These are phyloP conservation scores for Misopates orontium DNA, from an alignment of 257 asterid species.

Conservation along the genomic window DNA sequence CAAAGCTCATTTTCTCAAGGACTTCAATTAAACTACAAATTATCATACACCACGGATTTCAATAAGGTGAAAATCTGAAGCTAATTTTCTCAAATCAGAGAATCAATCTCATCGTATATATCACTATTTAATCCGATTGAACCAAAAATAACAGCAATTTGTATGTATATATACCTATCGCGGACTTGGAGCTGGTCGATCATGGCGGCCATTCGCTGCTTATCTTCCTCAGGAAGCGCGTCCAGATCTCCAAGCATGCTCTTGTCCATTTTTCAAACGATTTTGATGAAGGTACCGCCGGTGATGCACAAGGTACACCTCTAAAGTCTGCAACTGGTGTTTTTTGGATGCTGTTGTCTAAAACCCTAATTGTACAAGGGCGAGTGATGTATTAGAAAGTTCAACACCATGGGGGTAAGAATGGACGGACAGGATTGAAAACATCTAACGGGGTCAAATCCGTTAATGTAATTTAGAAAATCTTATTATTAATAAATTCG, in stretches of 20 bases:
- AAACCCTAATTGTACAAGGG: constrained; percentile 31
- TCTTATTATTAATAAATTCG: too few species aligned
- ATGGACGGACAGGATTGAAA: constrained; percentile 20
- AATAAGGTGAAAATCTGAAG: too few species aligned
- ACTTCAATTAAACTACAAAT: too few species aligned
- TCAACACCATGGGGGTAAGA: neutral
- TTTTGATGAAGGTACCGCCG: constrained; percentile 15
- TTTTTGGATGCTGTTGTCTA: neutral
- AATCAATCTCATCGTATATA: too few species aligned
- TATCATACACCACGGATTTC: too few species aligned
- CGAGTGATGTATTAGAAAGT: neutral
- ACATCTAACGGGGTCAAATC: constrained; percentile 5
- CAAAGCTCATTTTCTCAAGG: too few species aligned
- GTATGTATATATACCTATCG: constrained; percentile 46
- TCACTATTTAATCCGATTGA: neutral
- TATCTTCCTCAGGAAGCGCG: constrained; percentile 62
- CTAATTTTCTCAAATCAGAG: too few species aligned
- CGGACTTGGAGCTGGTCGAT: constrained; percentile 78
- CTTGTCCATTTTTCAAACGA: constrained; percentile 50
- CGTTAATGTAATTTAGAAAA: neutral
- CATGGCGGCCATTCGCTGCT: constrained; percentile 69
- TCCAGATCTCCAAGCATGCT: constrained; percentile 72
- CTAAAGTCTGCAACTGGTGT: too few species aligned
- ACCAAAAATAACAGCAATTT: neutral
- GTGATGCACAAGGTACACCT: constrained; percentile 5